Evolutionary conservation across 2,329 filamentous ascomycete genomes (phyloP).

Genomic region (Purpureocillium takamizusanense): DNA sequence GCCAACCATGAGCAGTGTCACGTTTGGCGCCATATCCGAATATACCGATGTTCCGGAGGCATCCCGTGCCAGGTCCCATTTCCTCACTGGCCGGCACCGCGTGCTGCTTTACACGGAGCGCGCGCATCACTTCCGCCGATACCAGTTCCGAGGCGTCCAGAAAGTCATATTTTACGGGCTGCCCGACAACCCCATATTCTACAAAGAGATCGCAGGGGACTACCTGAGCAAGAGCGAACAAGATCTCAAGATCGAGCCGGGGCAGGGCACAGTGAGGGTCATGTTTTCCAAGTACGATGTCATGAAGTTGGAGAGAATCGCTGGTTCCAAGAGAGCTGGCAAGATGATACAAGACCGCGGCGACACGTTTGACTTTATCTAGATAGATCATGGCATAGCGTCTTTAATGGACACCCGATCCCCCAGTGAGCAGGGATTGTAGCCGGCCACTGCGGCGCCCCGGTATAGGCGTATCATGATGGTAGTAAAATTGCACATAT

Average conservation of each 20-base stretch:
- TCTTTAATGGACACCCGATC: not conserved
- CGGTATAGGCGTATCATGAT: constrained; percentile 1
- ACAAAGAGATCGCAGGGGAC: constrained; percentile 63
- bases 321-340: constrained; percentile 69
- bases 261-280: constrained; percentile 48
- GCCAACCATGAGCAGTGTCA: constrained; percentile 38
- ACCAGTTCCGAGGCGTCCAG: constrained; percentile 71
- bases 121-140: constrained; percentile 94
- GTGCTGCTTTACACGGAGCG: constrained; percentile 88
- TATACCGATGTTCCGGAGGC: constrained; percentile 75
- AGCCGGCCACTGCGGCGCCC: too few species aligned
- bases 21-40: constrained; percentile 75
- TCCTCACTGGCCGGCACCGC: constrained; percentile 71
- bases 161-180: constrained; percentile 83
- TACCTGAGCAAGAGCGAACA: constrained; percentile 54
- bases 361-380: constrained; percentile 95
- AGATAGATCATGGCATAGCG: constrained; percentile 14
- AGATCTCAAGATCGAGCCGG: constrained; percentile 44
- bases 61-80: constrained; percentile 78
- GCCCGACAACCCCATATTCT: constrained; percentile 81
- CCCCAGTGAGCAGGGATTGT: not conserved
- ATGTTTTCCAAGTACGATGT: constrained; percentile 87
- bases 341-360: constrained; percentile 77
- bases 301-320: constrained; percentile 79
- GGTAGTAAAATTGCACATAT: constrained; percentile 3